Evolutionary conservation across 768 basidiomycete genomes (phyloP).

Genomic region (Postia placenta): DNA sequence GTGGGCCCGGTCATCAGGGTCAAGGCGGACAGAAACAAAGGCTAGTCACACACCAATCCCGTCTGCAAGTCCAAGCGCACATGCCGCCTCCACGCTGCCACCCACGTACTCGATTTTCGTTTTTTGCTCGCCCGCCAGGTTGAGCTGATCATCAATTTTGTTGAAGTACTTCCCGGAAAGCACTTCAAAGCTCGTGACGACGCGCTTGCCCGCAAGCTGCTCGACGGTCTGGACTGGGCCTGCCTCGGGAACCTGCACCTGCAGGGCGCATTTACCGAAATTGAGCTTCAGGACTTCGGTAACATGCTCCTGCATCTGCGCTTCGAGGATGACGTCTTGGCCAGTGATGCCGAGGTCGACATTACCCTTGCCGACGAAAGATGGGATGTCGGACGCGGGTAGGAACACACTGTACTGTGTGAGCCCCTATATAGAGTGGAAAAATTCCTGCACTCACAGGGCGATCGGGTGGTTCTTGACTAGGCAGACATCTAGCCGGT

Average conservation of each 20-base stretch:
- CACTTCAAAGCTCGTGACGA: conserved; percentile 95
- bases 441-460: conserved; percentile 46
- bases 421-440: not conserved
- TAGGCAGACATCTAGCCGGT: conserved; percentile 89
- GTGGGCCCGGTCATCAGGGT: conserved; percentile 1
- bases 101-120: conserved; percentile 95
- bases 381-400: conserved; percentile 94
- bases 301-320: conserved; percentile 72
- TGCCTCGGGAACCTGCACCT: conserved; percentile 86
- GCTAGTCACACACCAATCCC: conserved; percentile 69
- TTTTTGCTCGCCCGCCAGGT: conserved; percentile 44
- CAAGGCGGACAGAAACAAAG: not conserved
- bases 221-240: conserved; percentile 65
- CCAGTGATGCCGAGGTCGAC: conserved; percentile 97
- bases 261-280: conserved; percentile 87
- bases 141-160: conserved; percentile 48
- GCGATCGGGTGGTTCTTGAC: conserved; percentile 91
- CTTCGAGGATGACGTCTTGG: conserved; percentile 93
- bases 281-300: conserved; percentile 78
- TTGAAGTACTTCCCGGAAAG: conserved; percentile 76
- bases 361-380: conserved; percentile 96
- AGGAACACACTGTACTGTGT: conserved; percentile 73
- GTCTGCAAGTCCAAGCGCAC: conserved; percentile 92
- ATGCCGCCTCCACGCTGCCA: conserved; percentile 97
- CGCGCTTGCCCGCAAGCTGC: conserved; percentile 81